A percentile compares a stretch with the other conserved stretches of the same genome.
Conservation (phyloP, 345 rosid species). For the Bruguiera gymnorhiza region DNA sequence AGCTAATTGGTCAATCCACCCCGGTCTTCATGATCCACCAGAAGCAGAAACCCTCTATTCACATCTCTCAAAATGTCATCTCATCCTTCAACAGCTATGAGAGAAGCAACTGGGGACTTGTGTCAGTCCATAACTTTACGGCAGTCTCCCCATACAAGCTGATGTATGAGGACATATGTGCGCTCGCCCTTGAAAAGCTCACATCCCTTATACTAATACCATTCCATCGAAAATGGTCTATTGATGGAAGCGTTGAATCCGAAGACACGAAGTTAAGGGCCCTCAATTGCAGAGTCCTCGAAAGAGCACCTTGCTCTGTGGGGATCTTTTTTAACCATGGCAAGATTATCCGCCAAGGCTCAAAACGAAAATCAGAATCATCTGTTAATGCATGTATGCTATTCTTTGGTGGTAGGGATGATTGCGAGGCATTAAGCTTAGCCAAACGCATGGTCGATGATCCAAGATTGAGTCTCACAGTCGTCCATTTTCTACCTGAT, state of each 20-base stretch:
- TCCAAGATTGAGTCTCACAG: slow-evolving; percentile 25
- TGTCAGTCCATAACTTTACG: slow-evolving; percentile 27
- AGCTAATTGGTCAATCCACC: slow-evolving; percentile 44
- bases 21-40: slow-evolving; percentile 55
- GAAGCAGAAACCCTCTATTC: slow-evolving; percentile 18
- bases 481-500: slow-evolving; percentile 23
- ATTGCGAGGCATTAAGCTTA: slow-evolving; percentile 48
- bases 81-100: slow-evolving; percentile 35
- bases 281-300: slow-evolving; percentile 44
- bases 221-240: slow-evolving; percentile 49
- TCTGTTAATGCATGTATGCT: slow-evolving; percentile 20
- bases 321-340: slow-evolving; percentile 42
- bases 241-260: slow-evolving; percentile 34
- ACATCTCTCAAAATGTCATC: slow-evolving; percentile 41
- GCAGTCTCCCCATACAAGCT: slow-evolving; percentile 39
- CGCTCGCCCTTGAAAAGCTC: slow-evolving; percentile 45
- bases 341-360: slow-evolving; percentile 1
- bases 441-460: slow-evolving; percentile 46
- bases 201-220: slow-evolving; percentile 54
- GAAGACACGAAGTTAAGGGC: slow-evolving; percentile 27
- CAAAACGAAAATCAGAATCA: neutral
- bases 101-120: slow-evolving; percentile 19
- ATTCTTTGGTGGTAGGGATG: slow-evolving; percentile 65
- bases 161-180: slow-evolving; percentile 60
- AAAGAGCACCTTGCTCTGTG: slow-evolving; percentile 57